Evolutionary conservation across 2,329 filamentous ascomycete species (phyloP).

Genomic region (Aspergillus tamarii): DNA sequence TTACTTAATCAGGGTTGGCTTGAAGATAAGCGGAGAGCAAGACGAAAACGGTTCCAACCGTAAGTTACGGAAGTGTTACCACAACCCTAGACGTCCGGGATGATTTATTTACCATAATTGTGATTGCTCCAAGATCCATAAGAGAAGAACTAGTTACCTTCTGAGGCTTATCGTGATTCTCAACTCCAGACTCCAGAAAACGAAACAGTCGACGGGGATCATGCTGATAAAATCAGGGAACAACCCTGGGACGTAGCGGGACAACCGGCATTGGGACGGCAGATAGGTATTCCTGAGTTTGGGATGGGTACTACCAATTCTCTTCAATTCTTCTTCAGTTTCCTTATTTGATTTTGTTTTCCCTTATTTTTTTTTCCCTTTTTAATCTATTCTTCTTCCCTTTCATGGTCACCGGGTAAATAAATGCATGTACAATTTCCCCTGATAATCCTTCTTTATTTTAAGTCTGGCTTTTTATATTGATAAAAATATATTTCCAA

Average conservation of each 20-base stretch:
- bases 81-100: background rate
- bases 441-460: background rate
- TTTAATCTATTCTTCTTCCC: background rate
- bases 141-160: background rate
- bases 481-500: background rate
- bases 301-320: background rate
- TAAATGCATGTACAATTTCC: background rate
- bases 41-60: slow-evolving; percentile 3
- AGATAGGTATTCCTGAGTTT: slow-evolving; percentile 10
- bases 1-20: slow-evolving; percentile 13
- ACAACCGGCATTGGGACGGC: slow-evolving; percentile 18
- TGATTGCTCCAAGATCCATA: slow-evolving; percentile 8
- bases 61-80: background rate
- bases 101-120: slow-evolving; percentile 2
- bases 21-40: slow-evolving; percentile 4
- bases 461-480: background rate
- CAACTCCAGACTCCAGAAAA: background rate
- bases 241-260: slow-evolving; percentile 16
- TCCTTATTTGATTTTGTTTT: background rate
- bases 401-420: background rate
- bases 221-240: slow-evolving; percentile 11
- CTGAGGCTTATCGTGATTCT: slow-evolving; percentile 1
- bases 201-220: slow-evolving; percentile 8
- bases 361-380: background rate
- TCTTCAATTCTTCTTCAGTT: slow-evolving; percentile 2